phyloP scores from a whole-genome alignment of 768 basidiomycete genomes.

The Cyclocybe aegerita region DNA sequence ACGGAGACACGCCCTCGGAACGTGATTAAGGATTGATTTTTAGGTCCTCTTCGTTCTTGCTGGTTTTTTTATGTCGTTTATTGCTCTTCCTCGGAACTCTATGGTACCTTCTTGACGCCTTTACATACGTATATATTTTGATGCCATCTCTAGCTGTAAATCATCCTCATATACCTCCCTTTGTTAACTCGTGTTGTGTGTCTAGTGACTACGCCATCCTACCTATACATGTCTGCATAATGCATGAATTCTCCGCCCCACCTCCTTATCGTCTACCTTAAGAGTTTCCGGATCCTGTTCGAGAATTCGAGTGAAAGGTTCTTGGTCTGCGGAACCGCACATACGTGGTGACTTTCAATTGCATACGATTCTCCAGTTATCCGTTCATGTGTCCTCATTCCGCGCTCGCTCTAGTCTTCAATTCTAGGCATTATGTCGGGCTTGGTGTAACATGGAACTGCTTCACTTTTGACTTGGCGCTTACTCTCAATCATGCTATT shows the following conservation, averaged over 20 bases:
- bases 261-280: too few species aligned
- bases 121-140: too few species aligned
- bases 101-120: not conserved
- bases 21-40: conserved; percentile 22
- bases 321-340: too few species aligned
- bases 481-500: not conserved
- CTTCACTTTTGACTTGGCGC: not conserved
- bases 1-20: conserved; percentile 29
- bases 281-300: not conserved
- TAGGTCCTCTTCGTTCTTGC: conserved; percentile 7
- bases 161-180: conserved; percentile 6
- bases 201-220: not conserved
- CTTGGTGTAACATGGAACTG: conserved; percentile 7
- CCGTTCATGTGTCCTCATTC: too few species aligned
- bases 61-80: conserved; percentile 6
- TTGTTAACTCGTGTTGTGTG: not conserved
- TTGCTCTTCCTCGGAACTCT: conserved; percentile 4
- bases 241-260: too few species aligned
- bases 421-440: too few species aligned
- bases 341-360: too few species aligned
- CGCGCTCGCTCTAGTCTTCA: too few species aligned
- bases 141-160: conserved; percentile 5
- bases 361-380: too few species aligned
- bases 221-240: too few species aligned
- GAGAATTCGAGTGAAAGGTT: too few species aligned